Base-by-base conservation (phyloP, 2,329 filamentous ascomycete species). In the Penicillium frequentans region DNA sequence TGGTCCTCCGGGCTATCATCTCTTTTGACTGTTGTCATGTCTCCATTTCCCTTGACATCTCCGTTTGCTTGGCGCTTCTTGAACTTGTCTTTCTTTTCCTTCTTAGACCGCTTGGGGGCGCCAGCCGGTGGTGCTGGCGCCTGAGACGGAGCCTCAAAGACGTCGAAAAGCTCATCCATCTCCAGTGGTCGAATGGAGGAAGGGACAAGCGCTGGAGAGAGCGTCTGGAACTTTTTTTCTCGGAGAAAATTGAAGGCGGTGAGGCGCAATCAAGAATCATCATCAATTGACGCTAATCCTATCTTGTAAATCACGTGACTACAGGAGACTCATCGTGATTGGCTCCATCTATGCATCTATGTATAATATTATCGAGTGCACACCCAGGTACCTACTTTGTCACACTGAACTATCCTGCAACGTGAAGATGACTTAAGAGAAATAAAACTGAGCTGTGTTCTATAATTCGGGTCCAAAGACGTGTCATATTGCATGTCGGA, bases 41-140 rank as follows among this genome's bases (percentile, higher is more conserved):
- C 49, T 37, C 62, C 71, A 57, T 69, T 65, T 46, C 78, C 78
- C 70, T 93, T 93, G 63, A 91, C 85, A 58, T 86, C 84, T 60
- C 91, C 91, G 73, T 92, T 93, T 39, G 89, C 88, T 74, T 91
- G 90, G 75, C 92, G 86, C 83, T 97, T 96, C 79, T 92, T 95
- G 78, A 81, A 90, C 74, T 84, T 86, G 63, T 87, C 84, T 66
- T 82, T 84, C 67, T 77, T 81, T 47, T 87, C 84, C 67, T 82
- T 84, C 67, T 77, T 81, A 49, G 71, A 61, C 59, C 71, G 75
- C 60, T 73, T 75, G 47, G 66, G 56, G 47, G 64, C 58, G 65
- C 65, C 60, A 64, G 73, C 73, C 33, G 67, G 62, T 52, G 68
- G 56, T 59, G 64, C 59, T 54, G 63, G 56, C 63, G 82, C 80